These are phyloP conservation scores for Paecilomyces variotii DNA, from an alignment of 2,329 filamentous ascomycete species.

Conservation along the genomic window DNA sequence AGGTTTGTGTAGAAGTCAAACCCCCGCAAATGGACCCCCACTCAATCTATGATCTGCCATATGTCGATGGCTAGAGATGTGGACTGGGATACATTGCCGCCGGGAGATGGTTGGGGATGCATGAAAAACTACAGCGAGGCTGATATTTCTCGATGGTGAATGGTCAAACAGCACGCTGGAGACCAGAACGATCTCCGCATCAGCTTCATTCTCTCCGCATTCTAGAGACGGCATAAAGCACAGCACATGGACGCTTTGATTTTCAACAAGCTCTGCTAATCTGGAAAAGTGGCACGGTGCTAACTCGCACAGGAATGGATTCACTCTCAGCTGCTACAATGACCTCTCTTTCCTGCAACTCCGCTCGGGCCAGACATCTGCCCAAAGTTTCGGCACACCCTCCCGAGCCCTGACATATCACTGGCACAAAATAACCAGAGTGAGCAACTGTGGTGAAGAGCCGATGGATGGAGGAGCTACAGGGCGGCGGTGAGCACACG, in stretches of 20 bases:
- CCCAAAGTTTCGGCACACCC: neutral
- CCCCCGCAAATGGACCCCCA: neutral
- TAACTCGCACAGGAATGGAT: neutral
- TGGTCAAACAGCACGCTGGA: neutral
- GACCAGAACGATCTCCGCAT: neutral
- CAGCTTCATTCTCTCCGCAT: neutral
- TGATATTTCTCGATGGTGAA: neutral
- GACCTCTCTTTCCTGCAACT: neutral
- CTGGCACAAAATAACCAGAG: neutral
- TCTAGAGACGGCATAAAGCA: neutral
- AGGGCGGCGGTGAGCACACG: neutral
- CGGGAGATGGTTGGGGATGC: neutral
- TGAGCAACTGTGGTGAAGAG: neutral
- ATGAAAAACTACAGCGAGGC: neutral
- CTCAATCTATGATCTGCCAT: neutral
- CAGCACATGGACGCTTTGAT: neutral
- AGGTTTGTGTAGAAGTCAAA: neutral
- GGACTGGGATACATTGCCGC: neutral
- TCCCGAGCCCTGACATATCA: neutral
- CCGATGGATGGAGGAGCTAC: neutral
- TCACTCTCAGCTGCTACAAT: neutral
- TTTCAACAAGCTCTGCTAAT: neutral
- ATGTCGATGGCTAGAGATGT: neutral
- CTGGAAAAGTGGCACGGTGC: neutral
- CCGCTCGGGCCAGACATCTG: neutral